phyloP scores from a whole-genome alignment of 2,329 filamentous ascomycete genomes.

The Aspergillus ochraceoroseus region DNA sequence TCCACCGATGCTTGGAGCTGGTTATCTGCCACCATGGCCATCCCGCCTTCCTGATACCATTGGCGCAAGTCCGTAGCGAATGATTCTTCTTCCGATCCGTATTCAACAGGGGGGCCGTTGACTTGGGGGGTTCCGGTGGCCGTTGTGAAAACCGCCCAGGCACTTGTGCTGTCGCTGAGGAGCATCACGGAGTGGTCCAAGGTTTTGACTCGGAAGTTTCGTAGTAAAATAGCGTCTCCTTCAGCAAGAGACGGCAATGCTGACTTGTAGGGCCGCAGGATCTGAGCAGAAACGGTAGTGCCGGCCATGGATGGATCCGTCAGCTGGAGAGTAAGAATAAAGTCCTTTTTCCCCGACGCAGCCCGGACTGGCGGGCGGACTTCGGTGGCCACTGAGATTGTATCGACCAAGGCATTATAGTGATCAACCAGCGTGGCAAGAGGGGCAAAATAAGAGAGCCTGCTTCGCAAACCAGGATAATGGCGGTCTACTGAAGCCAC shows the following conservation, averaged over 20 bases:
- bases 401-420: conserved; percentile 40
- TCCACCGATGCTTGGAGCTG: conserved; percentile 35
- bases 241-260: conserved; percentile 37
- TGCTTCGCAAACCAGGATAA: conserved; percentile 38
- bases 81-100: conserved; percentile 34
- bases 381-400: conserved; percentile 41
- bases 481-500: conserved; percentile 24
- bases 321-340: conserved; percentile 39
- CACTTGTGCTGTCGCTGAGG: conserved; percentile 40
- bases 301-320: conserved; percentile 45
- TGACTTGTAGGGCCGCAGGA: conserved; percentile 40
- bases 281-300: conserved; percentile 37
- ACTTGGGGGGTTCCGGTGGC: conserved; percentile 28
- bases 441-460: conserved; percentile 42
- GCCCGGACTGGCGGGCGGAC: conserved; percentile 32
- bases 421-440: conserved; percentile 43
- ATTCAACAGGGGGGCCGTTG: conserved; percentile 41
- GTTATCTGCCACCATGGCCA: conserved; percentile 34
- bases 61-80: conserved; percentile 35
- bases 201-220: conserved; percentile 45
- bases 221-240: conserved; percentile 44
- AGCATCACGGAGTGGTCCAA: conserved; percentile 40
- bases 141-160: conserved; percentile 46
- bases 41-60: conserved; percentile 42
- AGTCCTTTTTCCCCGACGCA: conserved; percentile 39